Percentiles rank a stretch among this genome's conserved stretches.
phyloP scores from a whole-genome alignment of 306 rosid species.

The Quercus agrifolia region DNA sequence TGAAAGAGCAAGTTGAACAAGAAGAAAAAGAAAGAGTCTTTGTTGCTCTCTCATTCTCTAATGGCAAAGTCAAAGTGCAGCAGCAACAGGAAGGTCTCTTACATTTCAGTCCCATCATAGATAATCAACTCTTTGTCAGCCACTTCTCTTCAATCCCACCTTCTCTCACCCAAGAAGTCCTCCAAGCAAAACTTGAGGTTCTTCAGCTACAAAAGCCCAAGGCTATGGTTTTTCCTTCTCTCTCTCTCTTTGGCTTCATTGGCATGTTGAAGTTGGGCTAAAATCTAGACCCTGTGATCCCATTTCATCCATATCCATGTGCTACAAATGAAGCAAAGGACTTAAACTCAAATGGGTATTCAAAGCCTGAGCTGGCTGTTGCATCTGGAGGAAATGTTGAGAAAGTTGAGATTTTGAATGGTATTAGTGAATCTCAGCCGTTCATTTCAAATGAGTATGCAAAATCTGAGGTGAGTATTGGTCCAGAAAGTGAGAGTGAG shows the following conservation, averaged over 20 bases:
- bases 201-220: conserved; percentile 34
- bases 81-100: conserved; percentile 56
- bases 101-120: conserved; percentile 95
- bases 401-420: conserved; percentile 17
- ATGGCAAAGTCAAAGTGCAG: conserved; percentile 71
- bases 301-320: conserved; percentile 56
- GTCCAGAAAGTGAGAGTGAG: conserved; percentile 26
- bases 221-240: conserved; percentile 50
- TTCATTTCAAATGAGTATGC: conserved; percentile 28
- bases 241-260: conserved; percentile 53
- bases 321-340: conserved; percentile 24
- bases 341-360: conserved; percentile 25
- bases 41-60: not conserved
- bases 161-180: conserved; percentile 77
- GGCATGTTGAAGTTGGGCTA: conserved; percentile 63
- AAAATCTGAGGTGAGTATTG: conserved; percentile 30
- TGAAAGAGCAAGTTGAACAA: not conserved
- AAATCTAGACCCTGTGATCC: conserved; percentile 34
- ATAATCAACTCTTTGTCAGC: conserved; percentile 80
- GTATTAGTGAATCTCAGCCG: conserved; percentile 4
- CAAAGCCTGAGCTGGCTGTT: conserved; percentile 23
- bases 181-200: conserved; percentile 37
- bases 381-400: conserved; percentile 18
- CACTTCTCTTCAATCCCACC: conserved; percentile 77
- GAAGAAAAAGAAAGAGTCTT: not conserved